Evolutionary conservation across 2,329 filamentous ascomycete species (phyloP).

Genomic region (Xylaria sp.): DNA sequence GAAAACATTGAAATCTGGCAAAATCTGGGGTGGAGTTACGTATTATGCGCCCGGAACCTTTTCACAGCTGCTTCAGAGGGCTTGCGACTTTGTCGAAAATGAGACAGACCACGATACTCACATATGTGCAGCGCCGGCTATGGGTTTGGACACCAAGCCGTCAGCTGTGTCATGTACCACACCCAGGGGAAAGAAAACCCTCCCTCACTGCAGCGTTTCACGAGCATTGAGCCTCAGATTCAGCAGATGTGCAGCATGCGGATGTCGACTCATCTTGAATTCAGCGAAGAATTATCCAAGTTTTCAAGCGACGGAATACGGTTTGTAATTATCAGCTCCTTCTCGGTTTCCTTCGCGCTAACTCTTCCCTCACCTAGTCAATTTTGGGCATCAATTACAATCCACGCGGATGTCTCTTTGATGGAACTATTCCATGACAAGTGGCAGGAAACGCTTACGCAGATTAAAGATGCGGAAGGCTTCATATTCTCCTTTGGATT

Average conservation of each 20-base stretch:
- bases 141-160: conserved; percentile 35
- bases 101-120: conserved; percentile 38
- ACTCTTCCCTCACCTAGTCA: conserved; percentile 15
- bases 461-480: conserved; percentile 37
- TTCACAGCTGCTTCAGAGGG: conserved; percentile 30
- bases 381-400: conserved; percentile 36
- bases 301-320: conserved; percentile 29
- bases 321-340: conserved; percentile 14
- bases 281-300: conserved; percentile 35
- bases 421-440: conserved; percentile 37
- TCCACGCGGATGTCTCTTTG: conserved; percentile 28
- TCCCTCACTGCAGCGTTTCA: conserved; percentile 38
- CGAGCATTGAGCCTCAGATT: conserved; percentile 37
- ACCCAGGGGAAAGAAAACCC: conserved; percentile 38
- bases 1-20: conserved; percentile 27
- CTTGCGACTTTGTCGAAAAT: conserved; percentile 37
- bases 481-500: conserved; percentile 42
- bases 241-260: conserved; percentile 36
- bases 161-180: conserved; percentile 41
- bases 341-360: background rate
- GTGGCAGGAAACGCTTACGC: conserved; percentile 37
- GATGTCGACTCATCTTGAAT: conserved; percentile 36
- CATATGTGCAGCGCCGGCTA: conserved; percentile 37
- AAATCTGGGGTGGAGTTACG: conserved; percentile 38
- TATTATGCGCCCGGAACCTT: conserved; percentile 39